Conservation (phyloP, 1,284 basidiomycete species). For the Gomphus bonarii region DNA sequence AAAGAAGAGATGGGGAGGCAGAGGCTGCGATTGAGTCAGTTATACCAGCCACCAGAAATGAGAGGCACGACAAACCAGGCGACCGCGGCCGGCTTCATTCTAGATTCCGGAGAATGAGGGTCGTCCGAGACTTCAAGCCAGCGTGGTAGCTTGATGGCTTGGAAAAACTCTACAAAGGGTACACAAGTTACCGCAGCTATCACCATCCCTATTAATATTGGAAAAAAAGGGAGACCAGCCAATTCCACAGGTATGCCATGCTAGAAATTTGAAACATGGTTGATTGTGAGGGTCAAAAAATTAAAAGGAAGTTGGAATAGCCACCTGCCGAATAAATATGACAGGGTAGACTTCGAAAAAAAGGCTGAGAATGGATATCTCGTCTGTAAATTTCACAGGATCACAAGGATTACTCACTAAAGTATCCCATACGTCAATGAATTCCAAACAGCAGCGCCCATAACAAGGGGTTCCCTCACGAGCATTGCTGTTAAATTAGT, state of each 20-base stretch:
- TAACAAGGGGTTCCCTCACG: conserved; percentile 19
- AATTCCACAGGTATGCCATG: conserved; percentile 17
- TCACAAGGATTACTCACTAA: conserved; percentile 17
- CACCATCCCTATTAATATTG: conserved; percentile 16
- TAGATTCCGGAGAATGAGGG: conserved; percentile 13
- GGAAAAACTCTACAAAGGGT: conserved; percentile 6
- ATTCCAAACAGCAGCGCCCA: conserved; percentile 20
- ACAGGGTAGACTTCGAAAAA: conserved; percentile 22
- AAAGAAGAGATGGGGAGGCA: conserved; percentile 20
- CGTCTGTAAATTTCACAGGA: conserved; percentile 1
- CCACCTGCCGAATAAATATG: conserved; percentile 19
- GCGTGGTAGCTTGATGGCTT: conserved; percentile 15
- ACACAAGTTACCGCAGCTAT: conserved; percentile 11
- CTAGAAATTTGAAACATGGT: conserved; percentile 11
- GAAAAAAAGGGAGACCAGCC: conserved; percentile 17
- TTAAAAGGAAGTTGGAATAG: not conserved
- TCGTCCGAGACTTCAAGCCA: conserved; percentile 10
- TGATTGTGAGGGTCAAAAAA: not conserved
- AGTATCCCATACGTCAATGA: conserved; percentile 21
- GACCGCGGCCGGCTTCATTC: conserved; percentile 14
- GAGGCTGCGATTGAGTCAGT: conserved; percentile 8
- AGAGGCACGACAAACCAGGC: conserved; percentile 11
- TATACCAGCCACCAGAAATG: not conserved
- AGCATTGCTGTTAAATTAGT: conserved; percentile 17
- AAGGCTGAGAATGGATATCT: conserved; percentile 11